Conservation (phyloP, 108 stramenopile genomes). For the Conticribra guillardii region DNA sequence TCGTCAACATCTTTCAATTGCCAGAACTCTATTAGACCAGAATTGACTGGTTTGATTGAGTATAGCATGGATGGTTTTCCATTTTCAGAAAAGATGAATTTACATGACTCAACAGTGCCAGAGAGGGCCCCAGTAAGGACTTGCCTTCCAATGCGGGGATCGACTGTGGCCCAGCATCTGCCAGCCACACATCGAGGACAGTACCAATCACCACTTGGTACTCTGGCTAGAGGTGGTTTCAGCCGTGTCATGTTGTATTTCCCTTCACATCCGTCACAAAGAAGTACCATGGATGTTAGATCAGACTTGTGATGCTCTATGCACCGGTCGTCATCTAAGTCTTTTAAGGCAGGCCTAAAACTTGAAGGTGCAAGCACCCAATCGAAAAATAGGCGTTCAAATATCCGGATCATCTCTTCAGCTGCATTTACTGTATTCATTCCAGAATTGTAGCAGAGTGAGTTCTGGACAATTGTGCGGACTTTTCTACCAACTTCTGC, state of each 20-base stretch:
- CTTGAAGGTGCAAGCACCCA: slow-evolving; percentile 83
- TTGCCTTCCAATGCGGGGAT: slow-evolving; percentile 77
- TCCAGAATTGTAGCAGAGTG: slow-evolving; percentile 66
- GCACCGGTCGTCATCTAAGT: slow-evolving; percentile 87
- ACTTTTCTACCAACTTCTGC: slow-evolving; percentile 76
- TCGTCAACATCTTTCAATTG: slow-evolving; percentile 65
- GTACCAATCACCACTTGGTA: slow-evolving; percentile 90
- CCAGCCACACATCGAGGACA: slow-evolving; percentile 82
- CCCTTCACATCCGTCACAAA: slow-evolving; percentile 92
- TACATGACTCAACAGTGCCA: slow-evolving; percentile 43
- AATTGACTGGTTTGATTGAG: slow-evolving; percentile 45
- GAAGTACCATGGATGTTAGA: slow-evolving; percentile 73
- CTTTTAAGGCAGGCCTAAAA: slow-evolving; percentile 54
- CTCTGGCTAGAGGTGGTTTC: slow-evolving; percentile 67
- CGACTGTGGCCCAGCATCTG: slow-evolving; percentile 78
- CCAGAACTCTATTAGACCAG: slow-evolving; percentile 54
- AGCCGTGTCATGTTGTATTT: slow-evolving; percentile 87
- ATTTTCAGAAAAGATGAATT: slow-evolving; percentile 30
- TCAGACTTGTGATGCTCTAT: slow-evolving; percentile 75
- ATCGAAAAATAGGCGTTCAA: slow-evolving; percentile 85
- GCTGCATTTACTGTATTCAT: slow-evolving; percentile 73
- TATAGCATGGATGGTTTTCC: slow-evolving; percentile 56
- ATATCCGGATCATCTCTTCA: slow-evolving; percentile 81
- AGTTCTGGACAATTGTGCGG: slow-evolving; percentile 74
- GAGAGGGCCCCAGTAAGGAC: slow-evolving; percentile 40